phyloP scores from a whole-genome alignment of 805 yeast species.

The Candida golubevii region DNA sequence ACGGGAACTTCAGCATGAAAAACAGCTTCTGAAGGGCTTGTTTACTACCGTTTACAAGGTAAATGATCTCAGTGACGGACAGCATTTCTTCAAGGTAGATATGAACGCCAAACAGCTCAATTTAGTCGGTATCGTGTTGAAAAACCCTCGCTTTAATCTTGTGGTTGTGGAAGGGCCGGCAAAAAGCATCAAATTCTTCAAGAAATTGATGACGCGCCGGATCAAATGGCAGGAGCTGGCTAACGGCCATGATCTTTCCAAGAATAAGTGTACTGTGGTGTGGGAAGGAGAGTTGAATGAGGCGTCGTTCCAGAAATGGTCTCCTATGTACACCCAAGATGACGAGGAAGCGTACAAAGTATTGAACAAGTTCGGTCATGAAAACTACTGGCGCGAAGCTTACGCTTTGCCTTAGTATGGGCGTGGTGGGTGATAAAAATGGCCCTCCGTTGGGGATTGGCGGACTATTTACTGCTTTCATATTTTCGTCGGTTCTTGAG shows the following conservation, averaged over 20 bases:
- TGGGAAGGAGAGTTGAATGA: slow-evolving; percentile 70
- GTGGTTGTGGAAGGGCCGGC: slow-evolving; percentile 74
- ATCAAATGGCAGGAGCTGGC: slow-evolving; percentile 62
- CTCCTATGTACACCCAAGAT: slow-evolving; percentile 48
- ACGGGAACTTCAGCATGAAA: slow-evolving; percentile 38
- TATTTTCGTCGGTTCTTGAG: too few relatives aligned
- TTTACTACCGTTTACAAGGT: slow-evolving; percentile 58
- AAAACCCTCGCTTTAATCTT: slow-evolving; percentile 45
- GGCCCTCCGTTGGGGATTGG: too few relatives aligned
- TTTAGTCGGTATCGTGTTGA: slow-evolving; percentile 59
- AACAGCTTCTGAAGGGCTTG: slow-evolving; percentile 50
- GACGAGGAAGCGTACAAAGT: slow-evolving; percentile 49
- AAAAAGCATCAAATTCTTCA: slow-evolving; percentile 57
- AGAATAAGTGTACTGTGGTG: slow-evolving; percentile 45
- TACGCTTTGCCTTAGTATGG: slow-evolving; percentile 1
- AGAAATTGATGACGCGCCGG: slow-evolving; percentile 54
- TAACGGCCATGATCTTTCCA: slow-evolving; percentile 28
- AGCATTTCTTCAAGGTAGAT: slow-evolving; percentile 70
- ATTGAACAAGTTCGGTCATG: slow-evolving; percentile 49
- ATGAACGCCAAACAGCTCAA: slow-evolving; percentile 72
- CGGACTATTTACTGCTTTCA: too few relatives aligned
- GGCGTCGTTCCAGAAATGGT: slow-evolving; percentile 64
- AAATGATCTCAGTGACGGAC: slow-evolving; percentile 52
- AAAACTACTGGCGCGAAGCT: slow-evolving; percentile 50
- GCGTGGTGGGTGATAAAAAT: too few relatives aligned